Evolutionary conservation across 2,329 filamentous ascomycete species (phyloP), one percentile per base, ranked within the genome.

Genomic region (Talaromyces atroroseus): DNA sequence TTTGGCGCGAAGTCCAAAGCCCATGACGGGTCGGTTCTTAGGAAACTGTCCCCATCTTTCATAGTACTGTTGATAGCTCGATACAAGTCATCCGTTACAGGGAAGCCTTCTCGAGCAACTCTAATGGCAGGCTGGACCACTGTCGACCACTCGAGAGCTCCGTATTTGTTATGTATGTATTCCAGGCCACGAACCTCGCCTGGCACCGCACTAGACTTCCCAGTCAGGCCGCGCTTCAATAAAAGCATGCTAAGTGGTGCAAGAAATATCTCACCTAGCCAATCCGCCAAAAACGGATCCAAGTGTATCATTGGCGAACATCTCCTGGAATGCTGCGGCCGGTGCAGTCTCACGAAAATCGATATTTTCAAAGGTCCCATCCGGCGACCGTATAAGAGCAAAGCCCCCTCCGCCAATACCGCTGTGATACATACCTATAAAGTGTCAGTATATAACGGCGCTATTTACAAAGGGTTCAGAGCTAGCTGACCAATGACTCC

Each of bases 351-450:
- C 92, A 48, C 92, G 81, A 67, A 95, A 97, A 72, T 97, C 92
- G 63, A 97, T 85, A 58, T 86, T 86, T 67, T 95, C 90, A 67
- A 92, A 95, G 18, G 78, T 77, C n/a, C 90, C 90, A 58, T 89
- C 78, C 16, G 82, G 75, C 34, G 83, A 80, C 49, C 89, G 85
- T 5, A 96, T 82, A 5, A 96, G 78, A 80, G 91, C 88, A 73
- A 97, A 97, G 2, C 92, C 92, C 42, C 92, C 92, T 6, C 92
- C 92, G 20, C 89, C 92, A 58, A 96, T 87, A 16, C 92, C 92
- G 42, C 74, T 78, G 69, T 92, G 88, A 63, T 90, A 89, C 84
- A 89, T 89, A 56, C 81, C 77, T 79, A 44, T 11, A 34, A 10
- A 21, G 8, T 8, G 20, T 60, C 49, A 58, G 59, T 26, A 6